Evolutionary conservation across 352 stramenopile genomes (phyloP).

Genomic region (Phytophthora aleatoria): DNA sequence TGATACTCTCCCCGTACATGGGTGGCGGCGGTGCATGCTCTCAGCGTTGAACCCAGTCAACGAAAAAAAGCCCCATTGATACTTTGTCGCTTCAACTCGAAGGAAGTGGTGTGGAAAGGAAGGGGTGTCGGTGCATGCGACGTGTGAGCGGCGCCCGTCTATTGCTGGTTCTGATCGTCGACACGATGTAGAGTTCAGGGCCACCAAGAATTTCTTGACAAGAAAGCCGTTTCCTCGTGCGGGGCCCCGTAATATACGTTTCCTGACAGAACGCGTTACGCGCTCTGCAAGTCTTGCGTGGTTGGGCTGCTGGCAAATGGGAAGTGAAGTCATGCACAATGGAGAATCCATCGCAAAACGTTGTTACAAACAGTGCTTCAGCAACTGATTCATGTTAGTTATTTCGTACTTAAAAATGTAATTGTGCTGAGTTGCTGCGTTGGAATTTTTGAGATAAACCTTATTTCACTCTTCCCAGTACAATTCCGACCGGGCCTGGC

Average conservation of each 20-base stretch:
- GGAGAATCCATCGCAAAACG: constrained; percentile 10
- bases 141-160: constrained; percentile 5
- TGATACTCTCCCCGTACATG: background rate
- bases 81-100: constrained; percentile 8
- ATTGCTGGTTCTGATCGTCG: constrained; percentile 17
- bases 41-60: constrained; percentile 4
- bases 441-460: background rate
- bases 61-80: background rate
- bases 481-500: background rate
- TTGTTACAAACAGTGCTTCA: background rate
- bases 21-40: background rate
- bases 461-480: constrained; percentile 6
- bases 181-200: background rate
- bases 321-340: background rate
- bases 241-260: constrained; percentile 1
- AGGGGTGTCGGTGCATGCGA: constrained; percentile 13
- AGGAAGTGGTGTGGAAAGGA: background rate
- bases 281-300: constrained; percentile 6
- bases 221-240: constrained; percentile 17
- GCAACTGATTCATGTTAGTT: background rate
- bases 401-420: background rate
- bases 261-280: constrained; percentile 12
- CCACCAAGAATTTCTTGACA: constrained; percentile 10
- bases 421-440: too few relatives aligned
- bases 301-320: constrained; percentile 2